Evolutionary conservation across 345 rosid genomes (phyloP), one percentile per base, ranked within the genome.

Genomic region (Gossypium herbaceum): DNA sequence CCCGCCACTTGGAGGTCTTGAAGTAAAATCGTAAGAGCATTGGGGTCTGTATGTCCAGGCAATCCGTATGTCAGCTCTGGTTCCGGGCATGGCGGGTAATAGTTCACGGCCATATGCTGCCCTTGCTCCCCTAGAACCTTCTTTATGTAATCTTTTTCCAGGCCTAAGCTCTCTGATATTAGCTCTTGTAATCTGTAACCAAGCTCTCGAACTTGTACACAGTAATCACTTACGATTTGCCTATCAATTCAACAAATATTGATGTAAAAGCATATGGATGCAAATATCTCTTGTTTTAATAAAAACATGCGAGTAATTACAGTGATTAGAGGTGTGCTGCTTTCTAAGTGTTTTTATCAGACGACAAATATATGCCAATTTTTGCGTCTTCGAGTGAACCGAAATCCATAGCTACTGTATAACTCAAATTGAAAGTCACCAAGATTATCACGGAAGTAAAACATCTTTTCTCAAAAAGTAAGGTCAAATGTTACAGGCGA

Each of bases 41-140:
- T 92, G 0, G 98, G 98, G 85, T 94, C 98, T 0, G 98, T 94
- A 75, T 94, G 98, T 29, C 84, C 90, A 6, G 97, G 98, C 68
- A 94, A 83, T 7, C 98, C 98, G 73, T 87, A 92, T 45, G 98
- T 94, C 9, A 94, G 86, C 48, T 94, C 98, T 24, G 98, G 98
- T 73, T 92, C 72, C 5, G 98, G 98, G 78, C 98, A 94, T 4
- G 91, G 93, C 9, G 98, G 98, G 77, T 94, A 94, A 61, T 79
- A 94, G 81, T 94, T 94, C 9, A 94, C 83, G 11, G 98, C 97
- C 98, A 94, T 94, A 77, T 92, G 97, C 76, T 94, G 98, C 2
- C 94, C 98, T 79, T 94, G 97, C n/a, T 88, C 94, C 5, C 97
- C 97, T 25, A 90, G 57, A 2, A 83, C 86, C 0, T 84, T 64